Evolutionary conservation across 1,284 basidiomycete species (phyloP).

Genomic region (Omphalotus olearius): DNA sequence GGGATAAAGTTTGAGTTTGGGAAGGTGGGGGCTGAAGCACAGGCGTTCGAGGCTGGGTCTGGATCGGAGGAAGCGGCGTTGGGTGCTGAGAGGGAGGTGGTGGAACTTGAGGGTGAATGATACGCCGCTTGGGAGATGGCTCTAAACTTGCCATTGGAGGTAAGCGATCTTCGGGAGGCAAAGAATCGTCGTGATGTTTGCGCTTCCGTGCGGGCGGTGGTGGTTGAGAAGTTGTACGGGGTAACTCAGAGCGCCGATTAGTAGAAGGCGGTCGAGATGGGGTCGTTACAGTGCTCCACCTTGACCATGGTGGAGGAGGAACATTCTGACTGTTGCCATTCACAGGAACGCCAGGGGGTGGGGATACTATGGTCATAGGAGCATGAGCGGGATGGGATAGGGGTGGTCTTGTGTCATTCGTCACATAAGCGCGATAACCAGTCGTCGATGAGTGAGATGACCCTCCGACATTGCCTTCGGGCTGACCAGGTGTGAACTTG

Average conservation of each 20-base stretch:
- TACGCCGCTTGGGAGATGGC: conserved; percentile 24
- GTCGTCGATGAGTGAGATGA: conserved; percentile 18
- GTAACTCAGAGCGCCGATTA: conserved; percentile 28
- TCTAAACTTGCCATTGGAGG: conserved; percentile 19
- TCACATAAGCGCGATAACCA: conserved; percentile 22
- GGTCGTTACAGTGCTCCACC: conserved; percentile 45
- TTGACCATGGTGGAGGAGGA: conserved; percentile 64
- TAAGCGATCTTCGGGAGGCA: conserved; percentile 19
- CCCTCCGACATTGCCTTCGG: conserved; percentile 31
- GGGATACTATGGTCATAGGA: conserved; percentile 11
- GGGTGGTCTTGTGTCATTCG: conserved; percentile 13
- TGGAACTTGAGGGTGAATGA: conserved; percentile 2
- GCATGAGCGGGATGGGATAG: not conserved
- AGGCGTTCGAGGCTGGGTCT: conserved; percentile 13
- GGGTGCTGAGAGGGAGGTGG: conserved; percentile 16
- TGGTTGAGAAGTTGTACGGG: not conserved
- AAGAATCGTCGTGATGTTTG: conserved; percentile 25
- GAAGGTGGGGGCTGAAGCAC: conserved; percentile 18
- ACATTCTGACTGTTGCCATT: conserved; percentile 28
- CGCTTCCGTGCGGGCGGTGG: conserved; percentile 25
- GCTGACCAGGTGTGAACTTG: conserved; percentile 45
- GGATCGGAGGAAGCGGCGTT: conserved; percentile 17
- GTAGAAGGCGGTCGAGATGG: conserved; percentile 38
- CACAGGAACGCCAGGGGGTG: conserved; percentile 17
- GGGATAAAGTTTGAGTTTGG: conserved; percentile 37